Evolutionary conservation across 1,139 yeast species (phyloP).

Genomic region (Debaryomycetaceae sp.): DNA sequence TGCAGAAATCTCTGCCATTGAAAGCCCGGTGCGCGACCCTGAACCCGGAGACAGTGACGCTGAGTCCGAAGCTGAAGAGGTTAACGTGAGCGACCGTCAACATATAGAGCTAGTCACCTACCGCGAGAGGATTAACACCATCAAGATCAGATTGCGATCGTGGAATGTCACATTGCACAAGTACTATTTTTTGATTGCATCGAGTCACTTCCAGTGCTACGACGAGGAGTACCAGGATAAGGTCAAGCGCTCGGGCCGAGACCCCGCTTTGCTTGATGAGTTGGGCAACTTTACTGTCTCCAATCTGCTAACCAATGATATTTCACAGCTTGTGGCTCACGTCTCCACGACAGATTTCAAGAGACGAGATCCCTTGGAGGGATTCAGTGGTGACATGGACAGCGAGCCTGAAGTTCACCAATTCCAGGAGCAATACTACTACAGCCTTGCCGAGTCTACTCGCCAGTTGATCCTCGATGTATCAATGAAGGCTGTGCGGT

Average conservation of each 20-base stretch:
- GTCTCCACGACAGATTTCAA: slow-evolving; percentile 14
- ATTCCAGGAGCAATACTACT: slow-evolving; percentile 37
- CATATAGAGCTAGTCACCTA: slow-evolving; percentile 16
- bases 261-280: slow-evolving; percentile 7
- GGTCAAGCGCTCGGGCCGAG: too few species aligned
- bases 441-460: slow-evolving; percentile 59
- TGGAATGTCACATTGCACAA: slow-evolving; percentile 70
- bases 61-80: slow-evolving; percentile 13
- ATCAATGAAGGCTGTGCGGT: slow-evolving; percentile 34
- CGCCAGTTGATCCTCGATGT: slow-evolving; percentile 50
- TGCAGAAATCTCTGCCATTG: too few species aligned
- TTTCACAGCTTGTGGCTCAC: slow-evolving; percentile 21
- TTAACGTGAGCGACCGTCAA: slow-evolving; percentile 13
- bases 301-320: slow-evolving; percentile 23
- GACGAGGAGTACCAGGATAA: slow-evolving; percentile 37
- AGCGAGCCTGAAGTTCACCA: slow-evolving; percentile 10
- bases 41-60: slow-evolving; percentile 12
- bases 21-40: slow-evolving; percentile 7
- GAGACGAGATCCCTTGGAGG: slow-evolving; percentile 10
- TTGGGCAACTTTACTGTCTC: too few species aligned
- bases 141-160: slow-evolving; percentile 30
- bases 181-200: slow-evolving; percentile 72
- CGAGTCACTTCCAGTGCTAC: slow-evolving; percentile 67
- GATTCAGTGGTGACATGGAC: slow-evolving; percentile 8
- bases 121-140: slow-evolving; percentile 21